Percentiles rank a stretch among this genome's conserved stretches.
phyloP scores from a whole-genome alignment of 192 early-diverging fungal species.

The Phlyctochytrium bullatum region DNA sequence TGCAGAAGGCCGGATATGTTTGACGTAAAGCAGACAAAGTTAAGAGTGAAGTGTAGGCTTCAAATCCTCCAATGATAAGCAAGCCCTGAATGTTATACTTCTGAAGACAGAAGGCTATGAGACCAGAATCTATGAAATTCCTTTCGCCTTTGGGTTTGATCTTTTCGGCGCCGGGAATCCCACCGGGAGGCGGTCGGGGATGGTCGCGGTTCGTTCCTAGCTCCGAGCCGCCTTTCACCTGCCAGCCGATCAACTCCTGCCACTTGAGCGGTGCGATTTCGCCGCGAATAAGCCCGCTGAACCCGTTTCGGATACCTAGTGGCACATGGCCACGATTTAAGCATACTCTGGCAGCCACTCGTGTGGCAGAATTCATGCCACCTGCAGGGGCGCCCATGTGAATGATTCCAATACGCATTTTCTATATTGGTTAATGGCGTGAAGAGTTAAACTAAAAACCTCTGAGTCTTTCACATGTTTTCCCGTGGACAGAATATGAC shows the following conservation, averaged over 20 bases:
- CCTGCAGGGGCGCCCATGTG: slow-evolving; percentile 95
- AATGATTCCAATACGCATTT: slow-evolving; percentile 84
- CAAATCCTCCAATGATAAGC: slow-evolving; percentile 94
- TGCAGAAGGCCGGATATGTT: slow-evolving; percentile 88
- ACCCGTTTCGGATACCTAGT: slow-evolving; percentile 89
- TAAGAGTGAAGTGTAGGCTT: slow-evolving; percentile 80
- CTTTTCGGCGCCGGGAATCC: slow-evolving; percentile 27
- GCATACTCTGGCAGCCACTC: slow-evolving; percentile 77
- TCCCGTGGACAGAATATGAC: slow-evolving; percentile 9
- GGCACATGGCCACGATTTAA: slow-evolving; percentile 85
- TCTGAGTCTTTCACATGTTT: background rate
- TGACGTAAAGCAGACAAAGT: slow-evolving; percentile 67
- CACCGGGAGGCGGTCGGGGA: slow-evolving; percentile 60
- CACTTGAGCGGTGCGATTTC: slow-evolving; percentile 76
- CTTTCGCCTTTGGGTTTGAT: slow-evolving; percentile 33
- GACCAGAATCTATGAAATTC: slow-evolving; percentile 69
- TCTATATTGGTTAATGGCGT: slow-evolving; percentile 27
- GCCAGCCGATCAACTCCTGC: slow-evolving; percentile 88
- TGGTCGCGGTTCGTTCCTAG: slow-evolving; percentile 94
- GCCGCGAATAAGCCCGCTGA: slow-evolving; percentile 81
- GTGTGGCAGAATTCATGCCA: slow-evolving; percentile 96
- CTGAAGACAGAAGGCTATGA: slow-evolving; percentile 89
- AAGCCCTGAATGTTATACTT: slow-evolving; percentile 87
- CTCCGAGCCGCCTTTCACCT: slow-evolving; percentile 85
- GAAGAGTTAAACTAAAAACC: slow-evolving; percentile 19